Base-by-base conservation (phyloP, 306 rosid genomes). In the Vicia faba region DNA sequence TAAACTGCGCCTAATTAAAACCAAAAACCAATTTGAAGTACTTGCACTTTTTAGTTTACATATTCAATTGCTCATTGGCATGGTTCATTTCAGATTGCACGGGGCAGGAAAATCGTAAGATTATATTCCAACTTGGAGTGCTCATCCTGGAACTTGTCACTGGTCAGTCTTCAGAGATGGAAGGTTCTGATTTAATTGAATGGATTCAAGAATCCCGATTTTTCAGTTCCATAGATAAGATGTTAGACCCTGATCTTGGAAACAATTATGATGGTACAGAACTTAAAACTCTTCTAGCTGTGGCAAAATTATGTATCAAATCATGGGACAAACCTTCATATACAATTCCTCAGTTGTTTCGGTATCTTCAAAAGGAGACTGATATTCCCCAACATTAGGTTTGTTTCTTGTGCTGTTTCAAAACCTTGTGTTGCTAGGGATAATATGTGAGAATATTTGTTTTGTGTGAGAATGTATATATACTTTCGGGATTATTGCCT, bases 181-280 rank as follows among this genome's bases (percentile, higher is more conserved):
- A 86, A 29, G 86, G 85, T 40, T 77, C 81, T 0, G 91, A 89
- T 72, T 78, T 89, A 49, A 81, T 92, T 56, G 85, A 82, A 53
- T 89, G 98, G 98, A 86, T 92, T 59, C 93, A 83, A 75, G 93
- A 80, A 74, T 76, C 93, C 10, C 74, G 85, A 28, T 83, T 88
- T 79, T 75, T 80, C 64, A 83, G 70, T 68, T 87, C 96, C 25
- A 81, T 92, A 59, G 81, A 86, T 78, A 86, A 89, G 65, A 92
- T 92, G 98, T 76, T 92, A 65, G 98, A 92, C 67, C 98, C 98
- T 7, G 96, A 92, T 69, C 85, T 92, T 12, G 98, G 96, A 59
- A 81, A 84, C 71, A 69, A 73, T 33, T 92, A 82, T 61, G 80
- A 89, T 69, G 78, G 83, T 44, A 83, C 69, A 67, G 98, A 86